These are phyloP conservation scores for Podosphaera fusca DNA, from an alignment of 2,329 filamentous ascomycete genomes.

Conservation along the genomic window DNA sequence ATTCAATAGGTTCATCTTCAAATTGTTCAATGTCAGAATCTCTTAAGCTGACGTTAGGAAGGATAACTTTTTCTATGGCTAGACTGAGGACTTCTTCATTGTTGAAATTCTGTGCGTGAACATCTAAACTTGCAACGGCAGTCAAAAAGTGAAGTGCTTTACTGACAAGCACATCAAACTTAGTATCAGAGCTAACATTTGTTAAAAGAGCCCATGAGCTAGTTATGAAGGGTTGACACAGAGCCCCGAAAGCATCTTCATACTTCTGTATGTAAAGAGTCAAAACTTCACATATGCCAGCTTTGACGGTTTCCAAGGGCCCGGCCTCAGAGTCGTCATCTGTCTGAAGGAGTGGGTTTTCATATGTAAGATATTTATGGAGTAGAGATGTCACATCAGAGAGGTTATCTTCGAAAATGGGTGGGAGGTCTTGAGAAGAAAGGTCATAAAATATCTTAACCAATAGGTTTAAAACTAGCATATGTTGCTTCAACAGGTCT, in stretches of 20 bases:
- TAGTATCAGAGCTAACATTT: slow-evolving; percentile 62
- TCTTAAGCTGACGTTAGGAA: slow-evolving; percentile 76
- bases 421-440: slow-evolving; percentile 89
- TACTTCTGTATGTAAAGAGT: slow-evolving; percentile 87
- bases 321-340: slow-evolving; percentile 81
- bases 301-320: slow-evolving; percentile 65
- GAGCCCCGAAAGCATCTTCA: slow-evolving; percentile 71
- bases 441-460: slow-evolving; percentile 89
- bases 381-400: slow-evolving; percentile 52
- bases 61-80: slow-evolving; percentile 84
- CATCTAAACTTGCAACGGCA: slow-evolving; percentile 53
- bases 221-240: slow-evolving; percentile 64
- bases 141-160: slow-evolving; percentile 87
- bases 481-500: slow-evolving; percentile 49
- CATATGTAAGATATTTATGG: slow-evolving; percentile 81
- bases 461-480: slow-evolving; percentile 67
- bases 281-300: slow-evolving; percentile 77
- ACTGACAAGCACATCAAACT: slow-evolving; percentile 87
- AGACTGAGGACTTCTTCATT: slow-evolving; percentile 56
- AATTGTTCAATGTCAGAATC: slow-evolving; percentile 92
- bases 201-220: slow-evolving; percentile 85
- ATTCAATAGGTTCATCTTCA: slow-evolving; percentile 96
- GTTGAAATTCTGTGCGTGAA: slow-evolving; percentile 72
- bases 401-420: slow-evolving; percentile 81
- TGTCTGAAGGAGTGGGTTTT: slow-evolving; percentile 60